These are phyloP conservation scores for Phytopythium vexans DNA, from an alignment of 352 stramenopile genomes.

Conservation along the genomic window DNA sequence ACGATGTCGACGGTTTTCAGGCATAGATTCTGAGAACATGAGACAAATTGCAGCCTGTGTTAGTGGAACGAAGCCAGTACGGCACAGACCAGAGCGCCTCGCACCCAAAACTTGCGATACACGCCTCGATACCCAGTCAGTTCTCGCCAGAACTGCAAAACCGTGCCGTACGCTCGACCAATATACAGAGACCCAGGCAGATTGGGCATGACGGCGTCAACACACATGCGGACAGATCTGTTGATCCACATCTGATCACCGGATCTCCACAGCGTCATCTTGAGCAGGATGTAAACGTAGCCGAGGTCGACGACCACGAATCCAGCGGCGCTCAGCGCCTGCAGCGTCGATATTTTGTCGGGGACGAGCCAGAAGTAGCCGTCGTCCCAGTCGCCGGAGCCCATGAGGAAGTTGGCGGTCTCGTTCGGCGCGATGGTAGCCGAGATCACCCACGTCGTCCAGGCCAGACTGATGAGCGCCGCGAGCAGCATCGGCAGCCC, in stretches of 20 bases:
- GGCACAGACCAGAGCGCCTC: background rate
- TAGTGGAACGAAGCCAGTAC: no score
- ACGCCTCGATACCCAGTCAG: conserved; percentile 22
- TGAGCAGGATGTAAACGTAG: conserved; percentile 19
- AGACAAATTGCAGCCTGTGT: background rate
- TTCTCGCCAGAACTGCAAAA: conserved; percentile 15
- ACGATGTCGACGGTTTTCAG: conserved; percentile 29
- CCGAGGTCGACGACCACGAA: conserved; percentile 7
- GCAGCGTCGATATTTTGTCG: conserved; percentile 8
- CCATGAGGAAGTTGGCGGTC: conserved; percentile 34
- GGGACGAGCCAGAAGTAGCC: conserved; percentile 35
- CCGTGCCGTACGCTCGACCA: background rate
- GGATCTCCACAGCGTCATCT: conserved; percentile 21
- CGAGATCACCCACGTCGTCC: conserved; percentile 29
- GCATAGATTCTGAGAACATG: conserved; percentile 21
- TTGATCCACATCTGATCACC: background rate
- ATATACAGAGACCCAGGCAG: no score
- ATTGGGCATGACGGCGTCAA: no score
- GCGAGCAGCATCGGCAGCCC: conserved; percentile 18
- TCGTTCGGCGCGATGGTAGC: conserved; percentile 22
- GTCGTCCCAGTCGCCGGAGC: conserved; percentile 26
- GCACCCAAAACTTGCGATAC: conserved; percentile 35
- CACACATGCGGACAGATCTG: no score
- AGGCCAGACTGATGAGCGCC: conserved; percentile 20
- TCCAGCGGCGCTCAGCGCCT: conserved; percentile 11